phyloP scores from a whole-genome alignment of 1,284 basidiomycete species.

The Malassezia dermatis region DNA sequence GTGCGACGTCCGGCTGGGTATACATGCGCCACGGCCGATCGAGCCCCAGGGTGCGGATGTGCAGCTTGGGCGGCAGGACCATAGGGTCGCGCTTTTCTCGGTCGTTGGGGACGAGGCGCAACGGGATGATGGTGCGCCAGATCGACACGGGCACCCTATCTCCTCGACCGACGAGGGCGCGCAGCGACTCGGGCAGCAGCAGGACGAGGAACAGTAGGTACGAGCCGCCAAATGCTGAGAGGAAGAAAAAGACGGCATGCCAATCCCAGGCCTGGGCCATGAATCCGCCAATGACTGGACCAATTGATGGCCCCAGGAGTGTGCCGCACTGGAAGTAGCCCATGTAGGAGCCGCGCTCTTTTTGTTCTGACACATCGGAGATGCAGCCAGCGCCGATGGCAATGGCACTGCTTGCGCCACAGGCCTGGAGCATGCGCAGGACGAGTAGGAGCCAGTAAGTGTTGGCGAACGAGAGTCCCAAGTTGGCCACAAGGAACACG shows the following conservation, averaged over 20 bases:
- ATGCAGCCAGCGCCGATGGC: conserved; percentile 23
- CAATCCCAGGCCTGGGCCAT: conserved; percentile 19
- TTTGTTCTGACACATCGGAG: conserved; percentile 20
- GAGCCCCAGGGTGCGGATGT: conserved; percentile 22
- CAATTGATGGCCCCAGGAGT: conserved; percentile 16
- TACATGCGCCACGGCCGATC: conserved; percentile 29
- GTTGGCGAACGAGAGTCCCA: conserved; percentile 57
- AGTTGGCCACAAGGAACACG: conserved; percentile 50
- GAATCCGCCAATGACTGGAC: conserved; percentile 19
- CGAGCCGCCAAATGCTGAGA: conserved; percentile 56
- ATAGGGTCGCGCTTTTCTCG: neutral
- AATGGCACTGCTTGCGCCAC: conserved; percentile 21
- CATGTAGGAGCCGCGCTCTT: conserved; percentile 23
- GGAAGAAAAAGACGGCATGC: conserved; percentile 63
- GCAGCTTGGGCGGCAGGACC: conserved; percentile 18
- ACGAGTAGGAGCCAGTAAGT: conserved; percentile 58
- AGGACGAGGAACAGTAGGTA: conserved; percentile 55
- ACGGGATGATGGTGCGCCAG: conserved; percentile 16
- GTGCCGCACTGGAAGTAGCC: conserved; percentile 19
- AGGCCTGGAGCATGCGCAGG: conserved; percentile 49
- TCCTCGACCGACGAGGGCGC: conserved; percentile 48
- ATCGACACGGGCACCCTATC: conserved; percentile 16
- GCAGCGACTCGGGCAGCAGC: conserved; percentile 59
- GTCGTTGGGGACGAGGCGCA: neutral
- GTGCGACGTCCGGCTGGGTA: conserved; percentile 24